Conservation (phyloP, 2,329 filamentous ascomycete genomes). For the Calonectria fujianensis region DNA sequence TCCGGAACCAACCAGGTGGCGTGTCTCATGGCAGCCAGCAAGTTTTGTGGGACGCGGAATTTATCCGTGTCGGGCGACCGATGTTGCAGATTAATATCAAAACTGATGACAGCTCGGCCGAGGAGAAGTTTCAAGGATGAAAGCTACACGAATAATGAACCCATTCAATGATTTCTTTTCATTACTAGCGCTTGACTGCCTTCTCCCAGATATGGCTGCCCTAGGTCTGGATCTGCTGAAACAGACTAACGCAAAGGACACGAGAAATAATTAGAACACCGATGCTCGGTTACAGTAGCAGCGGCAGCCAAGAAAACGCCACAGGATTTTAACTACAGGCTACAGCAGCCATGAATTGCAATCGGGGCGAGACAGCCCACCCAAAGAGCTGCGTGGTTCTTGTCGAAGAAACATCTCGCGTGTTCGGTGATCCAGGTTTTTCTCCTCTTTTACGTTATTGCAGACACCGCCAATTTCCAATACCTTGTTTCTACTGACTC, state of each 20-base stretch:
- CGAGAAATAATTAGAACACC: not conserved
- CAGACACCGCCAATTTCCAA: too few species aligned
- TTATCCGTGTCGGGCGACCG: not conserved
- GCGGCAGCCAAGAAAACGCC: not conserved
- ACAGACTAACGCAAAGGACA: not conserved
- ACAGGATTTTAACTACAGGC: not conserved
- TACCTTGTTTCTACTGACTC: not conserved
- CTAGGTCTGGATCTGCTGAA: not conserved
- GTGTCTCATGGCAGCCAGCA: not conserved
- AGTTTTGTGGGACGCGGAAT: slow-evolving; percentile 24
- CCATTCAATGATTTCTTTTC: not conserved
- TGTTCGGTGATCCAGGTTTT: not conserved
- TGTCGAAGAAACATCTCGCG: not conserved
- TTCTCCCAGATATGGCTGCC: not conserved
- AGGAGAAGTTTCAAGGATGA: not conserved
- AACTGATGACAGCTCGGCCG: not conserved
- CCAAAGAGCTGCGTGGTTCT: not conserved
- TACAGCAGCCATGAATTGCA: not conserved
- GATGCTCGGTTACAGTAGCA: not conserved
- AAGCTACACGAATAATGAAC: not conserved
- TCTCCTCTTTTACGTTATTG: not conserved
- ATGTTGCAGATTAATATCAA: not conserved
- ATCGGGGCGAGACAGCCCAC: not conserved
- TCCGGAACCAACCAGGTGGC: not conserved
- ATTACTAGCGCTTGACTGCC: not conserved